These are phyloP conservation scores for Debaryomyces robertsiae DNA, from an alignment of 1,139 yeast species.

Conservation along the genomic window DNA sequence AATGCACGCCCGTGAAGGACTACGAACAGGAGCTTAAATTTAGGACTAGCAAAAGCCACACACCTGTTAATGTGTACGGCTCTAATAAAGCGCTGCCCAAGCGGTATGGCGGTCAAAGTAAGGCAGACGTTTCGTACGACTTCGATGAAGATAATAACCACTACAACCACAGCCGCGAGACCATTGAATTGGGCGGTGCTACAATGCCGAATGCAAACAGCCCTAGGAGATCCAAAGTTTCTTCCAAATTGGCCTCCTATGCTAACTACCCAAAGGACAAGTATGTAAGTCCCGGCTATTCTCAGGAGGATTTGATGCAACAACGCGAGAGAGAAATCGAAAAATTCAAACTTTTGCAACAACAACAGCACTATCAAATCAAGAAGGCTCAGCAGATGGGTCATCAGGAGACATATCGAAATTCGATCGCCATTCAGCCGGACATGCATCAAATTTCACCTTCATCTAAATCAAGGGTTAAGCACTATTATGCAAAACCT, in stretches of 20 bases:
- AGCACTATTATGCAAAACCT: slow-evolving; percentile 19
- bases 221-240: slow-evolving; percentile 21
- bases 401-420: slow-evolving; percentile 16
- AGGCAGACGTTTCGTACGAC: slow-evolving; percentile 25
- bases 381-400: slow-evolving; percentile 21
- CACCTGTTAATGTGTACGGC: slow-evolving; percentile 19
- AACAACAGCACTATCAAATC: slow-evolving; percentile 34
- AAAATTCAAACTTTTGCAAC: slow-evolving; percentile 33
- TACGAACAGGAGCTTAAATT: slow-evolving; percentile 14
- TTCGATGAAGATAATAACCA: slow-evolving; percentile 22
- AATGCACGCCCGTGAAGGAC: slow-evolving; percentile 24
- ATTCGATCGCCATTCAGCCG: slow-evolving; percentile 17
- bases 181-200: slow-evolving; percentile 14
- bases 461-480: slow-evolving; percentile 10
- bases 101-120: slow-evolving; percentile 17
- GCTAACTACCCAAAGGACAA: slow-evolving; percentile 25
- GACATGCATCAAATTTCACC: slow-evolving; percentile 13
- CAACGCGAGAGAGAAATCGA: slow-evolving; percentile 37
- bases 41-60: slow-evolving; percentile 18
- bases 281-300: slow-evolving; percentile 17
- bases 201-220: slow-evolving; percentile 14
- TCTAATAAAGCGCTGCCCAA: slow-evolving; percentile 21
- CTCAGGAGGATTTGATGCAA: slow-evolving; percentile 20
- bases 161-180: slow-evolving; percentile 32
- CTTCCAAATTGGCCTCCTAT: slow-evolving; percentile 22